These are phyloP conservation scores for Penicillium mononematosum DNA, from an alignment of 495 filamentous ascomycete species.

Conservation along the genomic window DNA sequence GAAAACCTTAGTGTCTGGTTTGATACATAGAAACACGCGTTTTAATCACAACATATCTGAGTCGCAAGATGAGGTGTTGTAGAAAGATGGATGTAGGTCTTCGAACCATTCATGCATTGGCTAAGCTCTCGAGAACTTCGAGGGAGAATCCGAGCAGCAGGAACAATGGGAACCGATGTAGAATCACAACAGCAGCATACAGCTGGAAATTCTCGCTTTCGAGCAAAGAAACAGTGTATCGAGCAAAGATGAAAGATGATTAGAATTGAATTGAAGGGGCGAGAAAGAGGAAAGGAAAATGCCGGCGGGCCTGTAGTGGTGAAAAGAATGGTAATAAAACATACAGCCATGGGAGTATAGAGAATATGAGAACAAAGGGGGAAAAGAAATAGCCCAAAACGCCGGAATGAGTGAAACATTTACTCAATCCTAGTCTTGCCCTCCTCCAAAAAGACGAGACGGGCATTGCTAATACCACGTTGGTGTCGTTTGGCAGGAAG, in stretches of 20 bases:
- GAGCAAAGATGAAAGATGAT: constrained; percentile 1
- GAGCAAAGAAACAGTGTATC: constrained; percentile 12
- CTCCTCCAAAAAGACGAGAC: constrained; percentile 81
- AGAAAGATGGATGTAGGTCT: not conserved
- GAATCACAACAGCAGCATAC: not conserved
- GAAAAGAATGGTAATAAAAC: constrained; percentile 20
- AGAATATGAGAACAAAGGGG: constrained; percentile 14
- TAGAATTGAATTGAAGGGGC: constrained; percentile 8
- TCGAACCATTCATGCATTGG: not conserved
- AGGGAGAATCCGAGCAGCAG: not conserved
- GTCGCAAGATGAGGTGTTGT: no score
- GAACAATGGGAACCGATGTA: not conserved
- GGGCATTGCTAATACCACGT: constrained; percentile 71
- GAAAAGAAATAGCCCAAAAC: constrained; percentile 1
- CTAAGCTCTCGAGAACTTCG: not conserved
- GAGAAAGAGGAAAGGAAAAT: constrained; percentile 9
- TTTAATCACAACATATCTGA: no score
- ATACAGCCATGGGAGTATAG: constrained; percentile 27
- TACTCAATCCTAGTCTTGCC: constrained; percentile 96
- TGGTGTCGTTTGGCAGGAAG: constrained; percentile 65
- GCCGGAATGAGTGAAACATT: constrained; percentile 1
- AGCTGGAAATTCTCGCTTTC: not conserved
- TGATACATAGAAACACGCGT: no score
- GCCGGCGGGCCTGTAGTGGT: constrained; percentile 6
- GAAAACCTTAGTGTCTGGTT: no score